Evolutionary conservation across 495 filamentous ascomycete genomes (phyloP), one percentile per base, ranked within the genome.

Genomic region (Penicillium soppii): DNA sequence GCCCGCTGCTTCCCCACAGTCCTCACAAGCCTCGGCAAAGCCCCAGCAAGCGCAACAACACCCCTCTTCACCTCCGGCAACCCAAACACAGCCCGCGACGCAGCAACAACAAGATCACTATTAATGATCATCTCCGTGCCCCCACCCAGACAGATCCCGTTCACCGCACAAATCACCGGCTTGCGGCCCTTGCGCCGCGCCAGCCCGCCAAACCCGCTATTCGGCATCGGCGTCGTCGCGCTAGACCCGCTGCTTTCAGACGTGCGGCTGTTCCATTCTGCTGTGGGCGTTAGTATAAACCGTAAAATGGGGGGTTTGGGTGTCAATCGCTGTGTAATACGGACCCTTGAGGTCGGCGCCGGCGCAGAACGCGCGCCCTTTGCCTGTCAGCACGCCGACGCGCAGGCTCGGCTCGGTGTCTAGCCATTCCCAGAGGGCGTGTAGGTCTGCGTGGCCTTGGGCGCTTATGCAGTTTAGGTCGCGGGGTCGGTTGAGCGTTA

Each of bases 91-190:
- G 84, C 81, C 2, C 50, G 48, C 16, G 64, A 55, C 0, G 74
- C 65, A 3, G 87, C 86, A 40, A 91, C 55, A 0, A 90, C 82
- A 12, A 92, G 48, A 62, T 94, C 89, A 42, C 75, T 75, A 54
- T 91, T 91, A n/a, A 86, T 70, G 7, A 82, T 72, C 71, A 89
- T 86, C 64, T 94, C 89, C 49, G 81, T 75, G 1, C 89, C 89
- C 13, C 89, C 89, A n/a, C 89, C 89, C 30, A 87, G 74, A 53
- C 79, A 82, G 13, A 88, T 59, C 1, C 89, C 89, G 56, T 90
- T 86, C 16, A 92, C 82, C 1, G 89, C 89, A 10, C 80, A 80
- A 38, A 94, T 81, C 7, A 92, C 67, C n/a, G 89, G 89, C 49
- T 77, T 76, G 27, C 63, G 67, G 44, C 77, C 77, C 7, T 53